Conservation (phyloP, 257 asterid species). For the Ilex asprella region DNA sequence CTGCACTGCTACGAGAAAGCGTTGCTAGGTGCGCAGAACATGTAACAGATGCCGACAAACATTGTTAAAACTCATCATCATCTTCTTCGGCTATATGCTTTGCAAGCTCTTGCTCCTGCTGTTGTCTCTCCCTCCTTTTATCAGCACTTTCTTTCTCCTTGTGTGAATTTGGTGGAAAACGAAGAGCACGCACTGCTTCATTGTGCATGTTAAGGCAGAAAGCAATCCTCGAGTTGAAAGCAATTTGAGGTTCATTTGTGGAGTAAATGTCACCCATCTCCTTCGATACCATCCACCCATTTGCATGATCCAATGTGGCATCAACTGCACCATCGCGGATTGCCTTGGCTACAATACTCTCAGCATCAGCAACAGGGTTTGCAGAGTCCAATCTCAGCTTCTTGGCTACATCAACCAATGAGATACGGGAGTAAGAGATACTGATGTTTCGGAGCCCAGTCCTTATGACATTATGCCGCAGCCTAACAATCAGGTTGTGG, state of each 20-base stretch:
- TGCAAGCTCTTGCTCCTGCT: conserved; percentile 75
- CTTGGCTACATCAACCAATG: conserved; percentile 59
- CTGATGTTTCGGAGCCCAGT: conserved; percentile 66
- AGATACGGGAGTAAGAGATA: conserved; percentile 60
- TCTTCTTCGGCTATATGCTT: conserved; percentile 67
- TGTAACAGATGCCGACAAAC: neutral
- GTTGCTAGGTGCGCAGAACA: too few relatives aligned
- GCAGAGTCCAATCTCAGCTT: conserved; percentile 61
- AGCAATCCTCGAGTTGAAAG: conserved; percentile 64
- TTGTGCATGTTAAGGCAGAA: conserved; percentile 76
- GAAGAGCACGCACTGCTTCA: conserved; percentile 68
- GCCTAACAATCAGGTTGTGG: conserved; percentile 58
- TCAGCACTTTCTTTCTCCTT: conserved; percentile 62
- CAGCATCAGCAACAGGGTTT: conserved; percentile 62
- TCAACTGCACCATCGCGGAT: conserved; percentile 80
- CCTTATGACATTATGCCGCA: conserved; percentile 66
- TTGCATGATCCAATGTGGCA: conserved; percentile 61
- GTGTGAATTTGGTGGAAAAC: conserved; percentile 60
- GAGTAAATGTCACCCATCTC: conserved; percentile 75
- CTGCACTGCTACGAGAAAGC: neutral
- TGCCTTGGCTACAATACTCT: conserved; percentile 62
- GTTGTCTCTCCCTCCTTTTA: conserved; percentile 62
- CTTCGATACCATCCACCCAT: conserved; percentile 71
- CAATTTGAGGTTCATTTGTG: conserved; percentile 67
- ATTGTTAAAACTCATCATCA: conserved; percentile 51